Evolutionary conservation across 2,329 filamentous ascomycete genomes (phyloP), one percentile per base, ranked within the genome.

Genomic region (Reticulascus tulasneorum): DNA sequence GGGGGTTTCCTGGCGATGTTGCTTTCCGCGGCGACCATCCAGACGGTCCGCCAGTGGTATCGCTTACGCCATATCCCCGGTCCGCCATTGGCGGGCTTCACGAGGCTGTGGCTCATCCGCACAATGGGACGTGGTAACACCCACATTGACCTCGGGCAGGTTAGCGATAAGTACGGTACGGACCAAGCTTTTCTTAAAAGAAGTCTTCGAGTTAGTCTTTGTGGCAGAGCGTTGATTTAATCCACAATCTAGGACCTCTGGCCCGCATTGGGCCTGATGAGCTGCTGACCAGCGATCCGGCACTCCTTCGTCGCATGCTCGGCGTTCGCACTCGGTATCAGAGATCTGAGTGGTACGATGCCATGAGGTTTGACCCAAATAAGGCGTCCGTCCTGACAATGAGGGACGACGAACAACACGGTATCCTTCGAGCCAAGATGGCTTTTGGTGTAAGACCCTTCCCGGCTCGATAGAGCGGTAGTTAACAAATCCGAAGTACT

Each of bases 361-460:
- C 62, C 6, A 60, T 70, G 36, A 63, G 67, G 12, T 62, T 82
- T 38, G 67, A 79, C 38, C 68, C 72, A 0, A 61, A 68, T 9
- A 58, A 66, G 18, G 68, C 76, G 41, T 75, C 71, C 41, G 62
- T 79, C 8, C 64, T 77, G 18, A 72, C 68, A 0, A 58, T 65
- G 25, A 60, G 66, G 30, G 61, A 78, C 35, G 69, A 71, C 29
- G 58, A 50, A 9, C 56, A 58, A 29, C 72, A 69, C 51, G 54
- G 46, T 7, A 47, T 52, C 18, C 48, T 71, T 22, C 60, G 64
- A 7, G 62, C 65, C n/a, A 71, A 73, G 44, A 67, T 77, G 61
- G 63, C 67, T 5, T 55, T 66, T 4, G 75, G 70, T 10, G 71
- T 67, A 55, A 9, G 53, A 23, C 29, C 36, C 48, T 59, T 16